Evolutionary conservation across 805 yeast species (phyloP).

Genomic region (Candida montana): DNA sequence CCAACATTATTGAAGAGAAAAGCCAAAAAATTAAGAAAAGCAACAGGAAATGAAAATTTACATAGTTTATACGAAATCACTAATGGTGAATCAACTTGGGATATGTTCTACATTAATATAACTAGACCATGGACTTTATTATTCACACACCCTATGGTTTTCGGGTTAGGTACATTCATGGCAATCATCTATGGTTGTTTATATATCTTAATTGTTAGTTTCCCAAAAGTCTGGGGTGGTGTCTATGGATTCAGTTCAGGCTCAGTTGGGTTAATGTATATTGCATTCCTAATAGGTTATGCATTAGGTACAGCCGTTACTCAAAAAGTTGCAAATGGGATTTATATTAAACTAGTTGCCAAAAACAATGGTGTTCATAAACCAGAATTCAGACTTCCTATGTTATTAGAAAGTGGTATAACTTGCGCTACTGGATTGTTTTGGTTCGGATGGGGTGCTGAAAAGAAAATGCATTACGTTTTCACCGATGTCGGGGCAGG

Average conservation of each 20-base stretch:
- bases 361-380: slow-evolving; percentile 48
- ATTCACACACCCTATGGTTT: slow-evolving; percentile 55
- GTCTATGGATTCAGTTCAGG: slow-evolving; percentile 43
- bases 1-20: slow-evolving; percentile 45
- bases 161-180: slow-evolving; percentile 57
- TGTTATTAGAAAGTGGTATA: slow-evolving; percentile 44
- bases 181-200: slow-evolving; percentile 64
- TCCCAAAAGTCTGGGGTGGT: slow-evolving; percentile 46
- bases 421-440: slow-evolving; percentile 54
- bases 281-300: slow-evolving; percentile 54
- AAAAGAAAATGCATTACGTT: slow-evolving; percentile 51
- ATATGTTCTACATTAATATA: slow-evolving; percentile 36
- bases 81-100: slow-evolving; percentile 36
- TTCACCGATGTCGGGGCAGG: slow-evolving; percentile 59
- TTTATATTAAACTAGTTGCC: slow-evolving; percentile 33
- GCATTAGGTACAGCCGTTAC: slow-evolving; percentile 44
- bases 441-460: slow-evolving; percentile 72
- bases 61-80: slow-evolving; percentile 61
- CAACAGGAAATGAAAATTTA: slow-evolving; percentile 49
- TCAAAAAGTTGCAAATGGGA: slow-evolving; percentile 38
- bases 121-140: slow-evolving; percentile 51
- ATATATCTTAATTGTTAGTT: slow-evolving; percentile 57
- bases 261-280: slow-evolving; percentile 52
- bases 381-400: slow-evolving; percentile 58
- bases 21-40: slow-evolving; percentile 42